Evolutionary conservation across 352 stramenopile genomes (phyloP), one percentile per base, ranked within the genome.

Genomic region (Phytophthora ramorum): DNA sequence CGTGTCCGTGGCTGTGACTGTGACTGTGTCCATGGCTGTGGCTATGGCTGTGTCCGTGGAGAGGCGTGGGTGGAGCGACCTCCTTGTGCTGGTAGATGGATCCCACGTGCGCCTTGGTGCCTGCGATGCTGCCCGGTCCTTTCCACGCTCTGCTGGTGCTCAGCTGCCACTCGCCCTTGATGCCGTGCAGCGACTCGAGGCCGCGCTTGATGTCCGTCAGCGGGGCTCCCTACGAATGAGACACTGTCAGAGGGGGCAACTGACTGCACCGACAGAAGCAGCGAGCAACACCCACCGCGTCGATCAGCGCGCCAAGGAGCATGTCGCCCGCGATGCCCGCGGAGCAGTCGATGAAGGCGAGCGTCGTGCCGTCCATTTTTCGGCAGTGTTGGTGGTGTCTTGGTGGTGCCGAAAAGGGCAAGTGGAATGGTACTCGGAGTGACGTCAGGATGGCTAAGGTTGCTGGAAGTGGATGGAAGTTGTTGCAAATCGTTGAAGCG

Each of bases 311-410:
- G 26, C 85, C 92, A 1, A 98, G 81, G 22, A 98, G 79, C 92
- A 98, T 98, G 74, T 98, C 92, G 26, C 92, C 92, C 19, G 92
- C 92, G 46, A 96, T 85, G 28, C 92, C 92, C 14, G 84, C 90
- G 13, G 92, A 97, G 77, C 90, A 97, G 67, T 98, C 92, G 48
- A 98, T 84, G 71, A 85, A 97, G 48, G 71, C 71, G 44, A 79
- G 37, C 45, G 57, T 72, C 12, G 35, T 53, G 22, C 34, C 38
- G 22, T 38, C 59, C 67, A 75, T 75, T n/a, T 46, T 43, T 2
- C 16, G 37, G 40, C 16, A n/a, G 24, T 28, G 37, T 45, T 16
- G 38, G n/a, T 7, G 37, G 37, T 19, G 13, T 38, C 34, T 38
- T 38, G 34, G 34, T 38, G 34, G 34, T 38, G 34, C 34, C 9